phyloP scores from a whole-genome alignment of 345 rosid species.

The Sonneratia caseolaris region DNA sequence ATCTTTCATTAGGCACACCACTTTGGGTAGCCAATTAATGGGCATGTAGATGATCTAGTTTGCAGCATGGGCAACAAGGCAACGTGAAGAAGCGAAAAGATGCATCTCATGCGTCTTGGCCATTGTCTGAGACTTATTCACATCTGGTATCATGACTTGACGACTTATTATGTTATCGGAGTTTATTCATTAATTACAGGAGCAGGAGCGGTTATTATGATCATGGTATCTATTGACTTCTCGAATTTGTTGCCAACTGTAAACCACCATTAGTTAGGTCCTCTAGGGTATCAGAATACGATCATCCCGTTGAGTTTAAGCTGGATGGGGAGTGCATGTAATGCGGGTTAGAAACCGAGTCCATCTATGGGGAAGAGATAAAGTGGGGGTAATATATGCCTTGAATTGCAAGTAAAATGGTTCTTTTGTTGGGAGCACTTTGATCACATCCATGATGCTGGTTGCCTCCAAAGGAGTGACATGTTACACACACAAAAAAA shows the following conservation, averaged over 20 bases:
- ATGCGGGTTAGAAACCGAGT: not conserved
- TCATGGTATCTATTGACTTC: too few species aligned
- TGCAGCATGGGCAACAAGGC: not conserved
- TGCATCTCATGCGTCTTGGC: not conserved
- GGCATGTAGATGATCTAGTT: not conserved
- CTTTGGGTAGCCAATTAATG: conserved; percentile 1
- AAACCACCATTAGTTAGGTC: too few species aligned
- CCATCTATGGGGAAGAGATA: not conserved
- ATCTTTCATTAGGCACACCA: not conserved
- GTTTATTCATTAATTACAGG: too few species aligned
- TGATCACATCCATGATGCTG: conserved; percentile 3
- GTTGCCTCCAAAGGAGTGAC: conserved; percentile 6
- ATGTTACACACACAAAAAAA: not conserved
- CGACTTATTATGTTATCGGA: not conserved
- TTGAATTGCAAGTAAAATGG: conserved; percentile 5
- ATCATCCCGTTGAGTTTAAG: not conserved
- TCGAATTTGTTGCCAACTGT: too few species aligned
- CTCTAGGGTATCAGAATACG: too few species aligned
- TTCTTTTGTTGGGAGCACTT: not conserved
- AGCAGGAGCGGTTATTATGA: too few species aligned
- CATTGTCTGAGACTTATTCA: not conserved
- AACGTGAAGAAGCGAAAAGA: not conserved
- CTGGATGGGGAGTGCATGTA: not conserved
- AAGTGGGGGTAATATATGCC: not conserved
- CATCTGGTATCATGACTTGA: not conserved